Percentiles rank a stretch among this genome's conserved stretches.
phyloP scores from a whole-genome alignment of 352 stramenopile species.

The Phytophthora citrophthora region DNA sequence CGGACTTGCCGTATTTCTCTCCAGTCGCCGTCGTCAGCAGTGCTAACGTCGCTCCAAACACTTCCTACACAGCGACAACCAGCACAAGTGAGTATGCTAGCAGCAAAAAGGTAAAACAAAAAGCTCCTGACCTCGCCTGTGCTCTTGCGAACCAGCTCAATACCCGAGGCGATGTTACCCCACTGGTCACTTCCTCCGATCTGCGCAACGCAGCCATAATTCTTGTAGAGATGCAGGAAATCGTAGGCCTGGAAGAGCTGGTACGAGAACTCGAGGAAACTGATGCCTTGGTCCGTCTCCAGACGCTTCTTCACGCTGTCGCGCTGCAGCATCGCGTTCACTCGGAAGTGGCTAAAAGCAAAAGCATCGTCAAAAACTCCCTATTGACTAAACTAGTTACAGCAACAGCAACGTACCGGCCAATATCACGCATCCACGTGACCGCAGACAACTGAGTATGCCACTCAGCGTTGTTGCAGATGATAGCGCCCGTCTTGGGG shows the following conservation, averaged over 20 bases:
- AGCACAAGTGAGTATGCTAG: background rate
- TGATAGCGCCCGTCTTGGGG: slow-evolving; percentile 87
- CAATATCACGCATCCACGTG: slow-evolving; percentile 98
- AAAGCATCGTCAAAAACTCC: background rate
- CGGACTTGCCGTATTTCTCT: slow-evolving; percentile 99
- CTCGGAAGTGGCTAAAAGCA: slow-evolving; percentile 90
- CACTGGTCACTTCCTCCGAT: slow-evolving; percentile 99
- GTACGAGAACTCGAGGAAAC: slow-evolving; percentile 99
- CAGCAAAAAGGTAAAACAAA: slow-evolving; percentile 2
- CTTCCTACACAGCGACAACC: slow-evolving; percentile 45
- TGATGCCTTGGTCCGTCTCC: slow-evolving; percentile 94
- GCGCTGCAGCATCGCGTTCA: slow-evolving; percentile 98
- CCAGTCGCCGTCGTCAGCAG: slow-evolving; percentile 97
- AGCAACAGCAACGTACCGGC: slow-evolving; percentile 41
- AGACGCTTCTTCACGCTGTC: slow-evolving; percentile 98
- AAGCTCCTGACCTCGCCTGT: slow-evolving; percentile 54
- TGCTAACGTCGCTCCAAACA: slow-evolving; percentile 96
- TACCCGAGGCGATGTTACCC: slow-evolving; percentile 99
- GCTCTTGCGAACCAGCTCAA: slow-evolving; percentile 95
- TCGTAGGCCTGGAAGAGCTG: slow-evolving; percentile 99
- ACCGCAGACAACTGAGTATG: slow-evolving; percentile 95
- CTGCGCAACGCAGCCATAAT: slow-evolving; percentile 94
- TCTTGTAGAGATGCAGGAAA: slow-evolving; percentile 96
- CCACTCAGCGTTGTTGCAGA: slow-evolving; percentile 99
- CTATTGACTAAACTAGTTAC: background rate